Base-by-base conservation (phyloP, 345 rosid species). In the Laguncularia racemosa region DNA sequence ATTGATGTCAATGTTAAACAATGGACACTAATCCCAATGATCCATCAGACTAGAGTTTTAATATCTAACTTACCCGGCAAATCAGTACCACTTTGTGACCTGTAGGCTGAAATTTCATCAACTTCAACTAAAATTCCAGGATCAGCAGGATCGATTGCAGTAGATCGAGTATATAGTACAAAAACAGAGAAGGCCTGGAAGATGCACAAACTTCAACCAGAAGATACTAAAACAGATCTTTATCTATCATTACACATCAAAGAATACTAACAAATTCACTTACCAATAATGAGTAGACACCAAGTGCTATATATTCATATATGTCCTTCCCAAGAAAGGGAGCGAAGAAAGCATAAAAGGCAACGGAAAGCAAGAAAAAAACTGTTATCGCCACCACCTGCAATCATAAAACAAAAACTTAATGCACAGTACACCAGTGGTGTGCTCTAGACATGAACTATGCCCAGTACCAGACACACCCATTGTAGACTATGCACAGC, bases 111-210 rank as follows among this genome's bases (percentile, higher is more conserved):
- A 60, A 72, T 60, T 67, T 76, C 73, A 68, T 69, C 86, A 71
- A 64, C 69, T 55, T 78, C 87, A 40, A 77, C 55, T 57, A 83
- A 67, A 76, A 89, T 83, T 66, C 95, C 96, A 63, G 93, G 91
- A 80, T 92, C 98, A 28, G 96, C 89, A 58, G 98, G 98, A 71
- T 92, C 85, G 55, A 92, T 92, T 51, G 89, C 95, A 55, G 96
- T 81, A 81, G 93, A 83, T 16, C 96, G 80, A 28, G 81, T 81
- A 55, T 92, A 92, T 16, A 92, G 84, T 69, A 81, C 68, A 61
- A 89, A 81, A 17, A 89, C 95, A 45, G 74, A 69, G 65, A 89
- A 71, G 1, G 89, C 98, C 98, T 89, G 71, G 23, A 48, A 50
- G 15, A 65, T 16, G 52, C 2, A 33, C 59, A 59, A 50, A 52